Evolutionary conservation across 2,329 filamentous ascomycete species (phyloP).

Genomic region (Rutstroemia sydowiana): DNA sequence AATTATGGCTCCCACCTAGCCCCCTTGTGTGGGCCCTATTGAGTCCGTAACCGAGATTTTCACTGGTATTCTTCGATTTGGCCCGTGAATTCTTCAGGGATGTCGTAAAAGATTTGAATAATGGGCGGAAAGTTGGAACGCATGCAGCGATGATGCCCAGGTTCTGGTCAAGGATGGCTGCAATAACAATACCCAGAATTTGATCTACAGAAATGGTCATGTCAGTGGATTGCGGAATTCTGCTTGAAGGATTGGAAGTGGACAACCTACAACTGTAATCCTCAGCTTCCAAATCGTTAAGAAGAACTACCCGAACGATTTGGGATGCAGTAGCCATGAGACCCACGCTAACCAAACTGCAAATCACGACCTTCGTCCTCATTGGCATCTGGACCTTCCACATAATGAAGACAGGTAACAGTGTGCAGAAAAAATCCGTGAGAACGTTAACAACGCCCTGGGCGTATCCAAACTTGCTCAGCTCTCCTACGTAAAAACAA

Average conservation of each 20-base stretch:
- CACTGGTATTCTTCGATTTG: background rate
- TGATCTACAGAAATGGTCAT: background rate
- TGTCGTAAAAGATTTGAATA: background rate
- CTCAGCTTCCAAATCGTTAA: background rate
- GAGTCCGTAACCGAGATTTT: background rate
- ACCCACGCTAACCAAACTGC: background rate
- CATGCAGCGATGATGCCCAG: background rate
- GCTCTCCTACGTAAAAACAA: background rate
- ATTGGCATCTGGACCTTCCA: background rate
- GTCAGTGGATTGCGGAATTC: background rate
- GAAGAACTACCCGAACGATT: background rate
- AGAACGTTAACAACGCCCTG: background rate
- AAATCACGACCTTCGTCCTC: background rate
- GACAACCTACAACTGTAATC: background rate
- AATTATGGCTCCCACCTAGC: no score
- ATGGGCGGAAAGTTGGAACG: background rate
- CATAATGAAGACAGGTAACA: background rate
- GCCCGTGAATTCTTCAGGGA: background rate
- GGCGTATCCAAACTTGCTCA: background rate
- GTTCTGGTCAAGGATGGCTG: background rate
- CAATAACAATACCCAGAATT: background rate
- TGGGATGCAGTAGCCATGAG: background rate
- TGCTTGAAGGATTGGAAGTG: background rate
- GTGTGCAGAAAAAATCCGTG: background rate
- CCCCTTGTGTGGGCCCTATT: background rate